Evolutionary conservation across 192 early-diverging fungal genomes (phyloP), one percentile per base, ranked within the genome.

Genomic region (Backusella parvicylindrica): DNA sequence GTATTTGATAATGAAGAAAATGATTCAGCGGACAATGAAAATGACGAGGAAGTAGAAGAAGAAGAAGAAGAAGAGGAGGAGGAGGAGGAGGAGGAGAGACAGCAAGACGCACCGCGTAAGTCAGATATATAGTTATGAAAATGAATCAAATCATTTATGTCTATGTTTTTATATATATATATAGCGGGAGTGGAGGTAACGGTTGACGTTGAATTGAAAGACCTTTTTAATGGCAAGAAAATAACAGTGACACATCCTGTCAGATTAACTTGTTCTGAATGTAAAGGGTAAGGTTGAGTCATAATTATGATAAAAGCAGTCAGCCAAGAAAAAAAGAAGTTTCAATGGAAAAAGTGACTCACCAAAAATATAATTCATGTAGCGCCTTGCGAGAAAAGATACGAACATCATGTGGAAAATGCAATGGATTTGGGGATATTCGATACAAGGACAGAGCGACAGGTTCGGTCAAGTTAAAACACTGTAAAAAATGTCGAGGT

Each of bases 401-500:
- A 9, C 9, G 0, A 28, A 9, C 21, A 26, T 23, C 2, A 11
- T 60, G 53, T 13, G 53, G 11, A 4, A 26, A 11, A 4, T 60
- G 53, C 9, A 60, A 60, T 2, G 53, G 53, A 47, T 6, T 26
- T 3, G 21, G 21, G 0, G 23, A 28, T 60, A 2, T 60, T 0
- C 21, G 11, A 11, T 28, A 60, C n/a, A 23, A 28, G 28, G 3
- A 28, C 3, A 7, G 2, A 28, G 11, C 3, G 18, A 47, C 23
- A 1, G 11, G 9, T 0, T 0, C 0, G 1, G 12, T n/a, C 2
- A 60, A 1, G 8, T 1, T 4, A 11, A 28, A 11, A 0, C 8
- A 1, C 12, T 60, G 53, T 28, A 60, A 30, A 26, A 9, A 9
- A 26, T 60, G 53, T 11, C 2, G 12, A 12, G 53, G 53, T 1